Conservation (phyloP, 352 stramenopile genomes). For the Aphanomyces astaci region DNA sequence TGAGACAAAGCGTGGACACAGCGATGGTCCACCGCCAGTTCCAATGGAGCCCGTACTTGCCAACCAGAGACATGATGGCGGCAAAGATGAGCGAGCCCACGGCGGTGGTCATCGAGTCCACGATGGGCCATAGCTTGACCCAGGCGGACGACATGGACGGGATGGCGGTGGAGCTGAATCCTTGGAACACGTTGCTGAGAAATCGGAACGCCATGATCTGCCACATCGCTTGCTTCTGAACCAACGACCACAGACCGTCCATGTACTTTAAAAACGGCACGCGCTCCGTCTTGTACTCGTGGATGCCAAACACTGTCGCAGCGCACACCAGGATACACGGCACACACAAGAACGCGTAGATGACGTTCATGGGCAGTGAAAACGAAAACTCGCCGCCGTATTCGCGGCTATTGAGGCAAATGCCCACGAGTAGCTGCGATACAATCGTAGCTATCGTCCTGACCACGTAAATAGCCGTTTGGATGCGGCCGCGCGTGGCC, state of each 20-base stretch:
- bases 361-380: conserved; percentile 27
- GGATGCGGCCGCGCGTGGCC: conserved; percentile 29
- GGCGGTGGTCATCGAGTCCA: conserved; percentile 36
- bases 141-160: conserved; percentile 49
- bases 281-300: conserved; percentile 20
- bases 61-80: conserved; percentile 14
- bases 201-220: conserved; percentile 65
- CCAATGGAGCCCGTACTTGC: conserved; percentile 17
- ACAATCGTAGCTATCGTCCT: conserved; percentile 36
- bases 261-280: conserved; percentile 23
- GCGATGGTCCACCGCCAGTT: conserved; percentile 29
- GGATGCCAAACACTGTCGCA: conserved; percentile 23
- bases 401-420: conserved; percentile 37
- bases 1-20: conserved; percentile 34
- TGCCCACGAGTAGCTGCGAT: conserved; percentile 28
- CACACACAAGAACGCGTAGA: conserved; percentile 27
- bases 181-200: conserved; percentile 41
- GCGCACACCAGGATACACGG: conserved; percentile 27
- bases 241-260: conserved; percentile 40
- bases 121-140: conserved; percentile 42
- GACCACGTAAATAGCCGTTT: conserved; percentile 41
- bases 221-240: conserved; percentile 63
- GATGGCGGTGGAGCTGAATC: conserved; percentile 30
- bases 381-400: conserved; percentile 46
- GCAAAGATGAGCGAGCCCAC: conserved; percentile 59